Base-by-base conservation (phyloP, 768 basidiomycete genomes). In the Jaapia argillacea region DNA sequence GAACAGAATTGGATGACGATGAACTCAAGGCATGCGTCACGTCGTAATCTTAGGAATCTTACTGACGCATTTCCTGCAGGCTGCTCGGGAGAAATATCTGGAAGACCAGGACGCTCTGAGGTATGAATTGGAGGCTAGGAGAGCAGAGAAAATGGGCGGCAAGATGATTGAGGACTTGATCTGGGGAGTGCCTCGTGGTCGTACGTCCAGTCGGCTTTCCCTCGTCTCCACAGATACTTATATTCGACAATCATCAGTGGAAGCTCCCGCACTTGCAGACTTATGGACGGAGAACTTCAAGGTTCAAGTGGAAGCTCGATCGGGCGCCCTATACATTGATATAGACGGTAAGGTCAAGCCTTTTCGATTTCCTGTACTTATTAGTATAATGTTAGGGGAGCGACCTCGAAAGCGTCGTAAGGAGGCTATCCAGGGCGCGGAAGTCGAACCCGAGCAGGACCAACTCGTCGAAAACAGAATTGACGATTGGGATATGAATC, bases 1-100 rank as follows among this genome's bases (percentile, higher is more conserved):
- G 85, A 47, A 91, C 79, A 4, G 88, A 91, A 55, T 62, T 91
- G 27, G 85, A 86, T 4, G 85, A 89, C 46, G 81, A 85, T 3
- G 85, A 91, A 60, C 65, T 91, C 36, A 83, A 81, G 67, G 88
- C 77, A 45, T 47, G 57, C 22, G 36, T 27, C 20, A 31, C 35
- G 16, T 37, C 37, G 40, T 18, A 22, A 22, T 13, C 24, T 3
- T 13, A 40, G 5, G 5, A 25, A 40, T 40, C 14, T 5, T 47
- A 31, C 2, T 36, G 27, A 43, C 41, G 48, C 12, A 41, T 45
- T 14, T 26, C 27, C 31, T 12, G 40, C 41, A 85, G 81, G 60
- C 67, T 45, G 77, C 82, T 21, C 72, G 87, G 23, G 65, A 74
- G 26, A 68, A 79, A 48, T 90, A 91, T 55, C 54, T 85, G 13